Percentiles rank a stretch among this genome's conserved stretches.
phyloP scores from a whole-genome alignment of 2,329 filamentous ascomycete genomes.

The Claviceps digitariae region DNA sequence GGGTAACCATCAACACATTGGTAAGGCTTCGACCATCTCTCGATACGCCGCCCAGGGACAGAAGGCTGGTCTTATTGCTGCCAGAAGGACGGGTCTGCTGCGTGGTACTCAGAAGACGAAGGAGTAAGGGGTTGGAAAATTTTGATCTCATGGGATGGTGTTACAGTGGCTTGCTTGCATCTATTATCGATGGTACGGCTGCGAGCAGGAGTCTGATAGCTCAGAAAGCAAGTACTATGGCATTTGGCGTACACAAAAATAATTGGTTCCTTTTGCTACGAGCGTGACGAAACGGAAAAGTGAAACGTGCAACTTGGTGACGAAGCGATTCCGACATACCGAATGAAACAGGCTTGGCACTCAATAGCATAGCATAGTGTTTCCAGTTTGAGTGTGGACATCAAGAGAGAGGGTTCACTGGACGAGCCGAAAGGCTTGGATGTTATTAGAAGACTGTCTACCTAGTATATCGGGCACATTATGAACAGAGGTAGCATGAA shows the following conservation, averaged over 20 bases:
- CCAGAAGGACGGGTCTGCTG: slow-evolving; percentile 97
- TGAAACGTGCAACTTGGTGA: slow-evolving; percentile 4
- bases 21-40: slow-evolving; percentile 99
- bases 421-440: too few species aligned
- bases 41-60: slow-evolving; percentile 96
- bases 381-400: neutral
- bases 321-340: neutral
- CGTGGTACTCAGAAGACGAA: slow-evolving; percentile 99
- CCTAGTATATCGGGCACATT: too few species aligned
- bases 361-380: neutral
- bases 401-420: neutral
- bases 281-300: slow-evolving; percentile 6
- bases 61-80: slow-evolving; percentile 99
- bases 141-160: slow-evolving; percentile 50
- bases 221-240: slow-evolving; percentile 34
- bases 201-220: slow-evolving; percentile 33
- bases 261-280: slow-evolving; percentile 45
- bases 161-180: slow-evolving; percentile 50
- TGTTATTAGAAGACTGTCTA: too few species aligned
- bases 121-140: slow-evolving; percentile 55
- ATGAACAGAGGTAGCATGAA: neutral
- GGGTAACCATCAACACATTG: slow-evolving; percentile 99
- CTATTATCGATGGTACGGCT: slow-evolving; percentile 36
- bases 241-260: slow-evolving; percentile 36
- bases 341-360: neutral